phyloP scores from a whole-genome alignment of 495 filamentous ascomycete species.

The Melanomma pulvis-pyrius region DNA sequence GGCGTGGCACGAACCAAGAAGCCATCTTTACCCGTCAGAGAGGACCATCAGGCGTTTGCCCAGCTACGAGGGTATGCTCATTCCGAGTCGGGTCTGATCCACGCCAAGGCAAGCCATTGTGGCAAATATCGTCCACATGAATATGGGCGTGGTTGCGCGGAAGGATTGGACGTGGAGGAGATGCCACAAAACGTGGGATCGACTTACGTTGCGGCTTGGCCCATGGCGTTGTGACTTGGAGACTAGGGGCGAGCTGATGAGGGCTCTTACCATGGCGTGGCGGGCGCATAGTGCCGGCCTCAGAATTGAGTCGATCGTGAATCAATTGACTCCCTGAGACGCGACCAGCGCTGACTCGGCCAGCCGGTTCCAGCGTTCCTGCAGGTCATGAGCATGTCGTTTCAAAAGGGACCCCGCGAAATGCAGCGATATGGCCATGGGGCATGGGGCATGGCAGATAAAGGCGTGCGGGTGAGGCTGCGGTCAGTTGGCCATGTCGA shows the following conservation, averaged over 20 bases:
- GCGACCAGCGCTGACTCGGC: slow-evolving; percentile 22
- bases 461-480: slow-evolving; percentile 26
- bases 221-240: not conserved
- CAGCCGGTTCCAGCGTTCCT: slow-evolving; percentile 22
- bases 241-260: not conserved
- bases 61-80: too few relatives aligned
- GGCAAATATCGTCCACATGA: not conserved
- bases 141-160: not conserved
- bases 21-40: not conserved
- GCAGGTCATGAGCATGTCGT: slow-evolving; percentile 33
- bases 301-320: slow-evolving; percentile 8
- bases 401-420: slow-evolving; percentile 16
- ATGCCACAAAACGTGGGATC: slow-evolving; percentile 35
- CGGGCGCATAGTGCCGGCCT: slow-evolving; percentile 11
- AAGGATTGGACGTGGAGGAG: slow-evolving; percentile 18
- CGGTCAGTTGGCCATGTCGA: slow-evolving; percentile 6
- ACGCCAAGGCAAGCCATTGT: slow-evolving; percentile 20
- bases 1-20: not conserved
- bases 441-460: slow-evolving; percentile 1
- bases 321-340: slow-evolving; percentile 12
- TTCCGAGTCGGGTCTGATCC: too few relatives aligned
- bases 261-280: not conserved
- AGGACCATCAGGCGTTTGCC: not conserved
- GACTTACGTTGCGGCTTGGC: slow-evolving; percentile 1
- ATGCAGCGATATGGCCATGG: not conserved